These are phyloP conservation scores for Botrytis byssoidea DNA, from an alignment of 2,329 filamentous ascomycete genomes.

Conservation along the genomic window DNA sequence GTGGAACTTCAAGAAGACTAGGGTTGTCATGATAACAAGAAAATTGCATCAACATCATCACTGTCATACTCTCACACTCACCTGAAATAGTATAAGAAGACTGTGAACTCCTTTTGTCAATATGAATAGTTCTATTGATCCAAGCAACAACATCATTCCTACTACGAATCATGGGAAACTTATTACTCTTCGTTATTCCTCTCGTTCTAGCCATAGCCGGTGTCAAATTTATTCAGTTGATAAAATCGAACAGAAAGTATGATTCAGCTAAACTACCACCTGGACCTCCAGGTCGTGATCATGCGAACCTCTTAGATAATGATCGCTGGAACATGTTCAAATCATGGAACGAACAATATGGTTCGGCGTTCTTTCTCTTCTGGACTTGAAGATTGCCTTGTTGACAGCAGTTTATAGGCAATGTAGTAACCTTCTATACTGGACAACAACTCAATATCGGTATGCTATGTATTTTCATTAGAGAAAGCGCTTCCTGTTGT, in stretches of 20 bases:
- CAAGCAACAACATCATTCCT: background rate
- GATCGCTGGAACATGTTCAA: slow-evolving; percentile 7
- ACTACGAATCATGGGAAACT: background rate
- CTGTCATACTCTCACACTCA: background rate
- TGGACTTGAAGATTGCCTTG: background rate
- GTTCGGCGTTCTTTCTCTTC: background rate
- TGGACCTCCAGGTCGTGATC: background rate
- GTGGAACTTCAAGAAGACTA: background rate
- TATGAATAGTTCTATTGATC: background rate
- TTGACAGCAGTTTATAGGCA: background rate
- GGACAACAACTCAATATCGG: background rate
- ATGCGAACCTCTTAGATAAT: background rate
- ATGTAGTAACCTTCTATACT: background rate
- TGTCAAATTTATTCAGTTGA: background rate
- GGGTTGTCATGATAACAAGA: background rate
- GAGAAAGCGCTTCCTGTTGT: background rate
- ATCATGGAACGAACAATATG: background rate
- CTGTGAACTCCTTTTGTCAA: background rate
- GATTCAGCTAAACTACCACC: background rate
- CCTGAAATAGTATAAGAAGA: background rate
- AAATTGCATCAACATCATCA: background rate
- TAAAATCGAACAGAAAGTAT: background rate
- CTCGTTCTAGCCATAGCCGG: background rate
- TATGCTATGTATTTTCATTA: background rate
- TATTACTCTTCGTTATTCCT: background rate